phyloP scores from a whole-genome alignment of 2,329 filamentous ascomycete genomes.

The Fragosphaeria purpurea region DNA sequence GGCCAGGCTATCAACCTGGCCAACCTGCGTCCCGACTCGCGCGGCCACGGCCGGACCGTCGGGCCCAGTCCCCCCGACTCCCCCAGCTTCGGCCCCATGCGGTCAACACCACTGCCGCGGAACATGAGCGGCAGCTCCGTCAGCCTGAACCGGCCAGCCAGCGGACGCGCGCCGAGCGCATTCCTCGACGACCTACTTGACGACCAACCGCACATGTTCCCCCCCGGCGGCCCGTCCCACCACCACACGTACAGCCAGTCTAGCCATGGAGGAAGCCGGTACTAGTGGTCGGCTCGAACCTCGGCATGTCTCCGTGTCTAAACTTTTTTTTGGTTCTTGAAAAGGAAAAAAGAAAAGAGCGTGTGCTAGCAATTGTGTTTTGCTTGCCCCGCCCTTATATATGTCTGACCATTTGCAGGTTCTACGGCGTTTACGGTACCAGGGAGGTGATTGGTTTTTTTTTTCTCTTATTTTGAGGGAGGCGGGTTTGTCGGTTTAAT shows the following conservation, averaged over 20 bases:
- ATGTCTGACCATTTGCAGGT: no score
- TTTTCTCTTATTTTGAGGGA: no score
- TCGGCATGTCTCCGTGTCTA: not conserved
- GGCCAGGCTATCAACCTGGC: conserved; percentile 49
- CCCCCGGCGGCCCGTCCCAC: conserved; percentile 24
- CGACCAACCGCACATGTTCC: conserved; percentile 50
- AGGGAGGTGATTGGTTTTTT: no score
- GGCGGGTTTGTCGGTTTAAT: no score
- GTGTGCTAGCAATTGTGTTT: no score
- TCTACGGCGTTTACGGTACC: no score
- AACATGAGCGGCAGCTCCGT: conserved; percentile 56
- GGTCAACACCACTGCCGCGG: conserved; percentile 19
- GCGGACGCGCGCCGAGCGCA: conserved; percentile 71
- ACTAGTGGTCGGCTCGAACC: conserved; percentile 1
- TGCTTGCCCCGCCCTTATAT: no score
- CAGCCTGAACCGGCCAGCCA: conserved; percentile 54
- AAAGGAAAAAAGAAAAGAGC: no score
- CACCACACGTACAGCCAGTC: conserved; percentile 18
- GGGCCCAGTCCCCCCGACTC: conserved; percentile 54
- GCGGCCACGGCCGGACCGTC: conserved; percentile 37
- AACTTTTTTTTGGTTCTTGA: no score
- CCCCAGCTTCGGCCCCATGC: conserved; percentile 42
- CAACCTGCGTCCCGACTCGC: conserved; percentile 50
- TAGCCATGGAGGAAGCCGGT: conserved; percentile 12
- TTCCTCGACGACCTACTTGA: conserved; percentile 86